Percentiles rank a stretch among this genome's conserved stretches.
These are phyloP conservation scores for Trypanosoma lewisi DNA, from an alignment of 208 protist species.

Conservation along the genomic window DNA sequence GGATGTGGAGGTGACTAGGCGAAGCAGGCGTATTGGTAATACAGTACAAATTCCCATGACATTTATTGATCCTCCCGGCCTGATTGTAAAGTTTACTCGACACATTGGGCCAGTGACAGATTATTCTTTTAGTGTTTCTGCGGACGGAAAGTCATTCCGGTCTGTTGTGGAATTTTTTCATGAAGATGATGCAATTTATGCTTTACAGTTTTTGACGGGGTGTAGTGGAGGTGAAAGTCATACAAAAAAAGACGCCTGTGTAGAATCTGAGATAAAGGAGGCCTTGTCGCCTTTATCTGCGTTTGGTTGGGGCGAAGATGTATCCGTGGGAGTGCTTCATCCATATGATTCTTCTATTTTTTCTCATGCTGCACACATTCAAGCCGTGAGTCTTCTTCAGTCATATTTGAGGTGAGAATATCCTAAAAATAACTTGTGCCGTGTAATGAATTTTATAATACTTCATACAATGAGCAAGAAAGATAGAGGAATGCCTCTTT, in stretches of 20 bases:
- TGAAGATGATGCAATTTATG: constrained; percentile 14
- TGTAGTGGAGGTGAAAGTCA: not conserved
- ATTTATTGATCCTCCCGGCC: constrained; percentile 16
- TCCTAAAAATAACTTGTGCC: not conserved
- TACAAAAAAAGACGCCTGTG: not conserved
- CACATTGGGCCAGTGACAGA: constrained; percentile 26
- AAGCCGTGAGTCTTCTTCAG: constrained; percentile 5
- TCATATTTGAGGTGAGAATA: not conserved
- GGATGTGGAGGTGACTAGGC: not conserved
- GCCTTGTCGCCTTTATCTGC: constrained; percentile 2
- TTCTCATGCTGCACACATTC: not conserved
- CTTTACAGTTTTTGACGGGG: constrained; percentile 10
- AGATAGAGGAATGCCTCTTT: not conserved
- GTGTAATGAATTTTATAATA: not conserved
- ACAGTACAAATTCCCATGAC: constrained; percentile 16
- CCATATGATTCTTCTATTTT: constrained; percentile 1
- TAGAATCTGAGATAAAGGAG: constrained; percentile 1
- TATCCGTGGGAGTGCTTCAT: not conserved
- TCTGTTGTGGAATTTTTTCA: constrained; percentile 28
- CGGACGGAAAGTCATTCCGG: constrained; percentile 7
- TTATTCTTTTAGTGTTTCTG: constrained; percentile 19
- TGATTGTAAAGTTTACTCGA: constrained; percentile 24
- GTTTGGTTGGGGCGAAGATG: constrained; percentile 18
- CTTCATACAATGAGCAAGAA: not conserved
- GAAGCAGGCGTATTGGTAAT: constrained; percentile 17